These are phyloP conservation scores for Marasmius sp. DNA, from an alignment of 1,284 basidiomycete genomes.

Conservation along the genomic window DNA sequence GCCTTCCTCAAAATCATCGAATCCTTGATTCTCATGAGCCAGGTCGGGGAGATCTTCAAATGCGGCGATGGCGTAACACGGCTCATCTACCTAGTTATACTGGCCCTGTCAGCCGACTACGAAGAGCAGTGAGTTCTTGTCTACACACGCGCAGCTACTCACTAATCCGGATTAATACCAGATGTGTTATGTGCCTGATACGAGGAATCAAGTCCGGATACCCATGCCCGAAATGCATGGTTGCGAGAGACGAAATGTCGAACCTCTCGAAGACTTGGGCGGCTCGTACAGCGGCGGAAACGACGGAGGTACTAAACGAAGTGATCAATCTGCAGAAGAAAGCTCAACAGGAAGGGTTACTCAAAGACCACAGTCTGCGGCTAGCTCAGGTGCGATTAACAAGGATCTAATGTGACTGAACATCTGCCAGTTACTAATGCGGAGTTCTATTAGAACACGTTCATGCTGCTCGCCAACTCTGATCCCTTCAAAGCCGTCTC, in stretches of 20 bases:
- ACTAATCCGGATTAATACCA: constrained; percentile 7
- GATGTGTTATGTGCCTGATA: constrained; percentile 30
- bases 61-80: constrained; percentile 27
- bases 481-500: constrained; percentile 16
- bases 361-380: constrained; percentile 27
- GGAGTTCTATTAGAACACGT: constrained; percentile 7
- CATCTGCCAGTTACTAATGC: neutral
- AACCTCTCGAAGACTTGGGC: constrained; percentile 17
- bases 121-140: constrained; percentile 35
- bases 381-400: constrained; percentile 25
- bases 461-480: constrained; percentile 10
- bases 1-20: constrained; percentile 26
- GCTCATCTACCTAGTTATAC: constrained; percentile 27
- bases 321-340: constrained; percentile 9
- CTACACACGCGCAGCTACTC: neutral
- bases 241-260: constrained; percentile 23
- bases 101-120: constrained; percentile 38
- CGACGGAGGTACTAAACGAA: constrained; percentile 13
- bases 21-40: constrained; percentile 19
- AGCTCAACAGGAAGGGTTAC: constrained; percentile 17
- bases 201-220: constrained; percentile 25
- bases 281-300: constrained; percentile 17
- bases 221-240: constrained; percentile 35
- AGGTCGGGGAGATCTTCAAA: constrained; percentile 21
- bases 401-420: constrained; percentile 13